Conservation (phyloP, 495 filamentous ascomycete genomes). For the Monascus purpureus region DNA sequence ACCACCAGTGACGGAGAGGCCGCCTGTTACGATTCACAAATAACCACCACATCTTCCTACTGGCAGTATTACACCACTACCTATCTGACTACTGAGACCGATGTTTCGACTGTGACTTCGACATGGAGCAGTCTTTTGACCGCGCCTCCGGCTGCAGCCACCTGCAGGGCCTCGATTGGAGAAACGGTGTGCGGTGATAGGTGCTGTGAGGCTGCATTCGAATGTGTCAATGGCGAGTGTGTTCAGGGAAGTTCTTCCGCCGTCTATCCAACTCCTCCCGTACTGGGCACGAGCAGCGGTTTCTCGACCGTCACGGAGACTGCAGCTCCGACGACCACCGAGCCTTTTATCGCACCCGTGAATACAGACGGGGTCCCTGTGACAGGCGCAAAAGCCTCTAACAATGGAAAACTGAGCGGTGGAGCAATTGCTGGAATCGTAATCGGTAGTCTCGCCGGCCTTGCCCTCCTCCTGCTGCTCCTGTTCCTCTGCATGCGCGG, state of each 20-base stretch:
- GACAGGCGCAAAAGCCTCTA: constrained; percentile 26
- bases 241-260: constrained; percentile 28
- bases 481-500: constrained; percentile 60
- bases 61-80: constrained; percentile 57
- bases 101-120: constrained; percentile 48
- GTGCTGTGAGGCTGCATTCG: constrained; percentile 62
- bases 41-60: constrained; percentile 9
- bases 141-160: constrained; percentile 26
- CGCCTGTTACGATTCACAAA: constrained; percentile 32
- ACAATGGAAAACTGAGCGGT: constrained; percentile 47
- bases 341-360: constrained; percentile 43
- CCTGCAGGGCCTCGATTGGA: constrained; percentile 44
- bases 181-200: constrained; percentile 55
- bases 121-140: constrained; percentile 44
- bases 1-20: constrained; percentile 45
- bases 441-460: constrained; percentile 68
- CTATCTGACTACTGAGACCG: constrained; percentile 46
- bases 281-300: constrained; percentile 56
- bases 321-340: constrained; percentile 40
- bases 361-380: constrained; percentile 35
- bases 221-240: constrained; percentile 38
- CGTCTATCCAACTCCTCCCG: constrained; percentile 38
- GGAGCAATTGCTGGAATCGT: constrained; percentile 95
- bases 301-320: constrained; percentile 40
- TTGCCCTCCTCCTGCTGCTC: constrained; percentile 49